phyloP scores from a whole-genome alignment of 2,329 filamentous ascomycete species.

The Alternaria rosae region DNA sequence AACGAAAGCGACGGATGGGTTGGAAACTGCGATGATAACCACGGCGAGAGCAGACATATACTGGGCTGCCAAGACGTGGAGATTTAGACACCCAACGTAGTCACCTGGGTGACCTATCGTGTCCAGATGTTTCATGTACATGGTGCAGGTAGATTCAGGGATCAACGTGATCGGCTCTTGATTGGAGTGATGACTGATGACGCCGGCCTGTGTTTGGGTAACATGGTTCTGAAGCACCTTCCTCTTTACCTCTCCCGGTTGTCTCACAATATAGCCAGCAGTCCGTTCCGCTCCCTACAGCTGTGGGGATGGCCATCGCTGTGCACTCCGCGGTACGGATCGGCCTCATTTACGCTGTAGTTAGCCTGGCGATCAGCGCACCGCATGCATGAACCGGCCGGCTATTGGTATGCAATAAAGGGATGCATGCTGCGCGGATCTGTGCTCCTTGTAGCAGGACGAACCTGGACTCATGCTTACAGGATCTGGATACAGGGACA shows the following conservation, averaged over 20 bases:
- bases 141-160: background rate
- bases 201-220: background rate
- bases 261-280: background rate
- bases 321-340: background rate
- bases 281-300: background rate
- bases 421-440: background rate
- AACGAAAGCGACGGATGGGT: background rate
- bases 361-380: background rate
- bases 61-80: slow-evolving; percentile 3
- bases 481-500: background rate
- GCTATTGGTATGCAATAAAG: background rate
- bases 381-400: background rate
- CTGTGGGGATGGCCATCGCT: background rate
- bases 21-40: background rate
- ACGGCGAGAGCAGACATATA: slow-evolving; percentile 1
- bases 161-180: background rate
- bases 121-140: background rate
- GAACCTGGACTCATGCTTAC: background rate
- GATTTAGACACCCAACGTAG: background rate
- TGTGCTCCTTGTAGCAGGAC: background rate
- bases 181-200: background rate
- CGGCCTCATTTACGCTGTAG: background rate
- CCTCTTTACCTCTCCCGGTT: background rate
- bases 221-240: background rate
- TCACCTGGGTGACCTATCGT: background rate